Conservation (phyloP, 1,284 basidiomycete genomes). For the Melanopsichium pennsylvanicum region DNA sequence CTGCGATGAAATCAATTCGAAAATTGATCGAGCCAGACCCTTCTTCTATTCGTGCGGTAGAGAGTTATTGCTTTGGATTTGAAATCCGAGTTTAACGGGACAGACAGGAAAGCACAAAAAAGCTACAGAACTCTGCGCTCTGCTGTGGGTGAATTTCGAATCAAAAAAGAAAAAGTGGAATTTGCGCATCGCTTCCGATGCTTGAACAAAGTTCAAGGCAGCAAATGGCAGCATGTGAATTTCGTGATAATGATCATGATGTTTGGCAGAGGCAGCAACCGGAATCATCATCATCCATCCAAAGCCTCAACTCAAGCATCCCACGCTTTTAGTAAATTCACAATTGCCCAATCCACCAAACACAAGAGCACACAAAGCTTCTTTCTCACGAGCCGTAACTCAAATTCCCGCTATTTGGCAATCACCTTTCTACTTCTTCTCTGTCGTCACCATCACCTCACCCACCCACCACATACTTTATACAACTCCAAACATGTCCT, state of each 20-base stretch:
- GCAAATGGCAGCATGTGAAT: conserved; percentile 13
- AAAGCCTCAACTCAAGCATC: conserved; percentile 1
- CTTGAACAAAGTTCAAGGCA: conserved; percentile 10
- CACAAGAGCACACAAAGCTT: too few relatives aligned
- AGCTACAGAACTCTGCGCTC: too few relatives aligned
- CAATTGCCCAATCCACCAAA: too few relatives aligned
- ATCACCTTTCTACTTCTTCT: not conserved
- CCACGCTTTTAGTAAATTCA: too few relatives aligned
- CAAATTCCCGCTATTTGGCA: conserved; percentile 2
- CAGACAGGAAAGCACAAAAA: conserved; percentile 1
- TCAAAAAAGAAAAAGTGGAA: conserved; percentile 10
- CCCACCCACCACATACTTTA: not conserved
- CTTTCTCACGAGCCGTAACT: conserved; percentile 4
- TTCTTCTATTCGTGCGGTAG: conserved; percentile 26
- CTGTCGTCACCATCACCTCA: conserved; percentile 7
- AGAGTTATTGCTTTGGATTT: not conserved
- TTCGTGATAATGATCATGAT: not conserved
- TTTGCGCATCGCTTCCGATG: conserved; percentile 30
- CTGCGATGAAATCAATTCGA: not conserved
- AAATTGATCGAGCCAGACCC: conserved; percentile 20
- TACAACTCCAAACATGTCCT: conserved; percentile 44
- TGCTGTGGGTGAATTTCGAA: conserved; percentile 1
- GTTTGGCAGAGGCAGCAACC: not conserved
- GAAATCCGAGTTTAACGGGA: conserved; percentile 17
- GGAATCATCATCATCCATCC: conserved; percentile 5